Conservation (phyloP, 2,329 filamentous ascomycete species). For the Aspergillus versicolor region DNA sequence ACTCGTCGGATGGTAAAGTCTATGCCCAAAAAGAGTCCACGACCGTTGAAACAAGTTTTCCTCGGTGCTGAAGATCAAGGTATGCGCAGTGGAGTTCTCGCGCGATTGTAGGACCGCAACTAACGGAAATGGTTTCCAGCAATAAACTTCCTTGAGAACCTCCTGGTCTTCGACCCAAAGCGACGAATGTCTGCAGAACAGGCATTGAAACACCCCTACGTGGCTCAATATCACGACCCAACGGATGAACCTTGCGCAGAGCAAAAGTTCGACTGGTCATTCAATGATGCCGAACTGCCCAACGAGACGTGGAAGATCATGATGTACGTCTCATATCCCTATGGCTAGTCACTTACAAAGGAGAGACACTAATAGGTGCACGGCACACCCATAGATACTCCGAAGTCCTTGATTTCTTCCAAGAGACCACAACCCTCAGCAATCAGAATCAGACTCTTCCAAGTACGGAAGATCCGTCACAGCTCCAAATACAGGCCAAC, state of each 20-base stretch:
- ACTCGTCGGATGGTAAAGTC: slow-evolving; percentile 96
- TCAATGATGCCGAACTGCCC: slow-evolving; percentile 94
- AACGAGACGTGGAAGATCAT: slow-evolving; percentile 99
- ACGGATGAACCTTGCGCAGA: slow-evolving; percentile 93
- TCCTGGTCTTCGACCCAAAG: slow-evolving; percentile 97
- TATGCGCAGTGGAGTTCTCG: slow-evolving; percentile 62
- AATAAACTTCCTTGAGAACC: slow-evolving; percentile 88
- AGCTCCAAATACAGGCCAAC: background rate
- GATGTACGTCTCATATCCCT: slow-evolving; percentile 68
- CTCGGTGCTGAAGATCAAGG: slow-evolving; percentile 63
- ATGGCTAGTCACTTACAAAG: background rate
- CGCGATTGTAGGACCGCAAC: slow-evolving; percentile 58
- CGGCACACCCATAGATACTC: slow-evolving; percentile 71
- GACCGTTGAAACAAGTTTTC: slow-evolving; percentile 83
- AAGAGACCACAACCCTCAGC: slow-evolving; percentile 55
- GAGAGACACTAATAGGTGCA: background rate
- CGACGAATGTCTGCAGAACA: slow-evolving; percentile 86
- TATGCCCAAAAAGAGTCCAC: slow-evolving; percentile 85
- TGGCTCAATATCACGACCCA: slow-evolving; percentile 94
- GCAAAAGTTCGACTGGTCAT: slow-evolving; percentile 99
- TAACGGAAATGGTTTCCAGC: slow-evolving; percentile 51
- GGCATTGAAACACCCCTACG: slow-evolving; percentile 86
- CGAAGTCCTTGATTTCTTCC: slow-evolving; percentile 97
- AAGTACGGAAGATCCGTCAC: background rate
- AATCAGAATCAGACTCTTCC: background rate